Conservation (phyloP, 176 grass and related monocot genomes). For the Avena sativa region DNA sequence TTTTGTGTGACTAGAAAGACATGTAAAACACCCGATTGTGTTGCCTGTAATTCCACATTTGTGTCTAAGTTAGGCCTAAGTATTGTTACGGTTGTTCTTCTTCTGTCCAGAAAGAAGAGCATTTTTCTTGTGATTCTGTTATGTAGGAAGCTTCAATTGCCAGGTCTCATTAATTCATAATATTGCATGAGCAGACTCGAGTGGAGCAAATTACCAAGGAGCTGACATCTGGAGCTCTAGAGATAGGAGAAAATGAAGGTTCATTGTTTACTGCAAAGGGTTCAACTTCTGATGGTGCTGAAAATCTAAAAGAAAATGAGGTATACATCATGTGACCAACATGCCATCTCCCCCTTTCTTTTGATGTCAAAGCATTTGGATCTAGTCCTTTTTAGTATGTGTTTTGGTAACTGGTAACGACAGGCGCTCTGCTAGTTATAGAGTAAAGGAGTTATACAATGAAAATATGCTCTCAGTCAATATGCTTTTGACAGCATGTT, state of each 20-base stretch:
- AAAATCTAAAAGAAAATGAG: slow-evolving; percentile 55
- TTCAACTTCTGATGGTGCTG: slow-evolving; percentile 48
- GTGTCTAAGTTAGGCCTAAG: background rate
- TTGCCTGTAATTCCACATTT: slow-evolving; percentile 31
- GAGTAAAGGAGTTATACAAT: background rate
- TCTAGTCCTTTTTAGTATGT: slow-evolving; percentile 1
- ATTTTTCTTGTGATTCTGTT: slow-evolving; percentile 66
- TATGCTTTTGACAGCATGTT: slow-evolving; percentile 3
- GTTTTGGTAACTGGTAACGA: background rate
- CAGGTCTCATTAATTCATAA: slow-evolving; percentile 81
- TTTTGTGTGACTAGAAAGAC: slow-evolving; percentile 24
- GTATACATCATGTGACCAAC: slow-evolving; percentile 47
- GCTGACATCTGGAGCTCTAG: slow-evolving; percentile 64
- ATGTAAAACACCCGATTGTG: slow-evolving; percentile 7
- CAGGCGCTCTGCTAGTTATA: background rate
- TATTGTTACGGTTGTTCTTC: background rate
- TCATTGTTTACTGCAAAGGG: slow-evolving; percentile 46
- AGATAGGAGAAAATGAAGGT: slow-evolving; percentile 52
- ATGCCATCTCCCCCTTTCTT: background rate
- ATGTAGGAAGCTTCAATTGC: slow-evolving; percentile 68
- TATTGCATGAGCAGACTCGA: slow-evolving; percentile 85
- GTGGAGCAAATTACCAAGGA: slow-evolving; percentile 86
- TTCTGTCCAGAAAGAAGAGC: slow-evolving; percentile 17
- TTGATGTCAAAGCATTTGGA: background rate
- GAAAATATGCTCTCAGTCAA: background rate